A percentile compares a stretch with the other conserved stretches of the same genome.
Evolutionary conservation across 768 basidiomycete genomes (phyloP).

Genomic region (Cystoderma amianthinum): DNA sequence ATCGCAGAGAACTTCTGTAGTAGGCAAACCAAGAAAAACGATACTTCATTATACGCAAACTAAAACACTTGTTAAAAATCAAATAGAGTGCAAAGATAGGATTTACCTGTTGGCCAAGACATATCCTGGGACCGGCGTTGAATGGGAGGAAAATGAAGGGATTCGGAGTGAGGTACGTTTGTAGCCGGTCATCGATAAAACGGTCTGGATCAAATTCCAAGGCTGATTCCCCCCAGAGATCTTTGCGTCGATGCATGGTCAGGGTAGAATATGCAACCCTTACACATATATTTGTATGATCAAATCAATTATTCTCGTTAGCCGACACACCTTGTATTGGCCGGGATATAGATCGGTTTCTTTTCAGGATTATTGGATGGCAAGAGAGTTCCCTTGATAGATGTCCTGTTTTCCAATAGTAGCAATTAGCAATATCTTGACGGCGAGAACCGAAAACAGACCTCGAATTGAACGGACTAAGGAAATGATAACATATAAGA

Average conservation of each 20-base stretch:
- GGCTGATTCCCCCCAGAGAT: slow-evolving; percentile 36
- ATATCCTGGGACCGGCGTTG: too few relatives aligned
- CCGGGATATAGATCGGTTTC: slow-evolving; percentile 6
- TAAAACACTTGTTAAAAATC: slow-evolving; percentile 7
- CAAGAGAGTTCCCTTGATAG: slow-evolving; percentile 3
- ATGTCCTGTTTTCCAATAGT: background rate
- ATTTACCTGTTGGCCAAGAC: slow-evolving; percentile 14
- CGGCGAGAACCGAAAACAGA: background rate
- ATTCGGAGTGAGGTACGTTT: slow-evolving; percentile 31
- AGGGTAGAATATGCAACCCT: slow-evolving; percentile 26
- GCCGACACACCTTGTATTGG: slow-evolving; percentile 2
- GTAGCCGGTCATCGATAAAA: slow-evolving; percentile 37
- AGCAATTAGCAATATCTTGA: background rate
- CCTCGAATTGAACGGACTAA: background rate
- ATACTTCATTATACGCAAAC: slow-evolving; percentile 49
- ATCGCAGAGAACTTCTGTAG: slow-evolving; percentile 35
- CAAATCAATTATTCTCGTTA: background rate
- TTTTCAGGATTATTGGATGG: slow-evolving; percentile 2
- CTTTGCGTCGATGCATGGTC: slow-evolving; percentile 34
- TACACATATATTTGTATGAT: background rate
- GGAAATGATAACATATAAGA: background rate
- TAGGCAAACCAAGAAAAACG: slow-evolving; percentile 39
- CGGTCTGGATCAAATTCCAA: slow-evolving; percentile 40
- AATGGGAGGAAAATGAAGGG: slow-evolving; percentile 28
- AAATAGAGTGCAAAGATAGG: background rate